Evolutionary conservation across 2,329 filamentous ascomycete species (phyloP).

Genomic region (Colletotrichum tabaci): DNA sequence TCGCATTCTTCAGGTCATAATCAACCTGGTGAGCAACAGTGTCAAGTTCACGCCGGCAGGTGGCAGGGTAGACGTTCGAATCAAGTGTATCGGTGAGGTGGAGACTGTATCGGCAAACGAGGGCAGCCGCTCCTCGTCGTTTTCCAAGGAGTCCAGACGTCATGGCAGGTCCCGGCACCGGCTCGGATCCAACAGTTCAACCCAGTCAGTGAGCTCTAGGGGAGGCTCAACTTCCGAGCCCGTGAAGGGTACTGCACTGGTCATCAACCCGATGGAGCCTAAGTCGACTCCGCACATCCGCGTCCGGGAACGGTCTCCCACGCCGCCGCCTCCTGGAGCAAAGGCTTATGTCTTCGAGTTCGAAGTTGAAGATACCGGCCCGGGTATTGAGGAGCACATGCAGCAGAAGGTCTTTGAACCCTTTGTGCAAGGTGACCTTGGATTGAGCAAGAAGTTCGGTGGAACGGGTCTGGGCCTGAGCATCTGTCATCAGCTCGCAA

Average conservation of each 20-base stretch:
- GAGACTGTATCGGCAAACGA: conserved; percentile 56
- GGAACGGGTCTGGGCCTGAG: conserved; percentile 90
- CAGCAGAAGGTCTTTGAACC: conserved; percentile 92
- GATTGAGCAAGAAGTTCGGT: conserved; percentile 90
- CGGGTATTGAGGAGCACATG: conserved; percentile 84
- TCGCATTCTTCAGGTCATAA: conserved; percentile 91
- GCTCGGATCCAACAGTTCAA: conserved; percentile 64
- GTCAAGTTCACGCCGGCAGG: conserved; percentile 89
- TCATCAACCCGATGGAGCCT: conserved; percentile 75
- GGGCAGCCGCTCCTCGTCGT: conserved; percentile 66
- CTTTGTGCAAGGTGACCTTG: conserved; percentile 93
- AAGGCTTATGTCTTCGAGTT: conserved; percentile 86
- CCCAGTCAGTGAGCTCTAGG: conserved; percentile 66
- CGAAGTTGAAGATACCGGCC: conserved; percentile 89
- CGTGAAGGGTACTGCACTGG: conserved; percentile 66
- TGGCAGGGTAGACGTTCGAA: conserved; percentile 82
- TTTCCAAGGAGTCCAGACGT: conserved; percentile 63
- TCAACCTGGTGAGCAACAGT: conserved; percentile 92
- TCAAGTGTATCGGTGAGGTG: conserved; percentile 79
- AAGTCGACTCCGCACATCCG: conserved; percentile 64
- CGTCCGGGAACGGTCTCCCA: conserved; percentile 69
- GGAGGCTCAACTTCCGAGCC: conserved; percentile 47
- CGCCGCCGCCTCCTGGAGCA: conserved; percentile 73
- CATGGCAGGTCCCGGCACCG: conserved; percentile 60
- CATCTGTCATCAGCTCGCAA: conserved; percentile 90